These are phyloP conservation scores for Xylaria venustula DNA, from an alignment of 495 filamentous ascomycete genomes.

Conservation along the genomic window DNA sequence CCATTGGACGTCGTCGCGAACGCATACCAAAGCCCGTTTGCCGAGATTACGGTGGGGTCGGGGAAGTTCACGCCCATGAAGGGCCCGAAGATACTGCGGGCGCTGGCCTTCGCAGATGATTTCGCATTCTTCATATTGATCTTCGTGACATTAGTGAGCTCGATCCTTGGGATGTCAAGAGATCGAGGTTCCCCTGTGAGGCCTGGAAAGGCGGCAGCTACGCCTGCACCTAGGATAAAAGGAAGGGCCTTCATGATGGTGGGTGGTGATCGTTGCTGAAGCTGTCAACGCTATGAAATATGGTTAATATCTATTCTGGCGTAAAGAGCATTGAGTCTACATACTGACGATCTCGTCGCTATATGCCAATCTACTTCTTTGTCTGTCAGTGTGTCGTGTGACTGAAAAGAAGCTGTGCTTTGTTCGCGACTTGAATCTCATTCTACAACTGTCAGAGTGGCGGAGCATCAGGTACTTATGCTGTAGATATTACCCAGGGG, in stretches of 20 bases:
- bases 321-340: too few species aligned
- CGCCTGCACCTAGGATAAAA: constrained; percentile 17
- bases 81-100: constrained; percentile 20
- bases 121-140: constrained; percentile 16
- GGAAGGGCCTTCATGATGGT: constrained; percentile 24
- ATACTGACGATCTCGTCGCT: too few species aligned
- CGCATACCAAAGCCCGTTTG: constrained; percentile 27
- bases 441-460: too few species aligned
- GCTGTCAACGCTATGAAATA: neutral
- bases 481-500: too few species aligned
- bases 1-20: constrained; percentile 25
- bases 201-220: constrained; percentile 19
- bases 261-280: neutral
- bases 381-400: too few species aligned
- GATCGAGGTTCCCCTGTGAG: neutral
- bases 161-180: constrained; percentile 15
- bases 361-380: too few species aligned
- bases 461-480: too few species aligned
- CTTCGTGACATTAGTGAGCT: constrained; percentile 24
- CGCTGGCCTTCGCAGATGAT: constrained; percentile 4
- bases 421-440: too few species aligned
- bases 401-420: too few species aligned
- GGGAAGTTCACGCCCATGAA: constrained; percentile 30
- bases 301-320: too few species aligned
- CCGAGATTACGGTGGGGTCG: constrained; percentile 27